Base-by-base conservation (phyloP, 2,329 filamentous ascomycete species). In the Apiospora sp. region DNA sequence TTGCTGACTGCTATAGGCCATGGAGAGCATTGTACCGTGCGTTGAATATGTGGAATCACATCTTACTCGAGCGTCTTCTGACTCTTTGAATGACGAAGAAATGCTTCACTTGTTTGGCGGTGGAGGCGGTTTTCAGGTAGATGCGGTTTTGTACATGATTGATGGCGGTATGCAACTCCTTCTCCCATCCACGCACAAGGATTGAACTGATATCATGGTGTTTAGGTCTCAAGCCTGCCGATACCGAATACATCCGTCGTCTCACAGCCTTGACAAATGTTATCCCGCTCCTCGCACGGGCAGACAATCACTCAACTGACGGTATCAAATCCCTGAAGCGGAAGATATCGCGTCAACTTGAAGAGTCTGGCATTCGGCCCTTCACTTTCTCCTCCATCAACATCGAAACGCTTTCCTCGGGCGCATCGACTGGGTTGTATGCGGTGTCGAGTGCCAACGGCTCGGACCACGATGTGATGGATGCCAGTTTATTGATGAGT, bases 401-500 rank as follows among this genome's bases (percentile, higher is more conserved):
- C 74, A 41, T 41, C 43, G 41, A 64, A 22, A 24, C 80, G 69
- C 64, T 71, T 75, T 73, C 58, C 75, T 61, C 71, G 14, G 61
- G 74, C n/a, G 77, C 82, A 1, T 80, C 81, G 16, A 84, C 84
- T 73, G 90, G 34, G 58, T 30, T 92, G 3, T 97, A 94, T 79
- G 91, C 94, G 0, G 88, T 98, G 27, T 98, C 96, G 1, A 96
- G 93, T 27, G 89, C 89, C 16, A 86, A 89, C 34, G 90, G 88
- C 1, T 89, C 89, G 30, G 94, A 98, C 77, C 85, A 91, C 73
- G 94, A 98, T 51, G 91, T 88, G 61, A 97, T 98, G 92, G 96
- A 98, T 80, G 96, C 95, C 24, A 98, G 94, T 78, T 86, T 97
- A 0, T 87, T 98, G 24, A 98, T 98, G 96, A 95, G 92, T 72